phyloP scores from a whole-genome alignment of 2,329 filamentous ascomycete genomes.

The Fusarium fujikuroi region DNA sequence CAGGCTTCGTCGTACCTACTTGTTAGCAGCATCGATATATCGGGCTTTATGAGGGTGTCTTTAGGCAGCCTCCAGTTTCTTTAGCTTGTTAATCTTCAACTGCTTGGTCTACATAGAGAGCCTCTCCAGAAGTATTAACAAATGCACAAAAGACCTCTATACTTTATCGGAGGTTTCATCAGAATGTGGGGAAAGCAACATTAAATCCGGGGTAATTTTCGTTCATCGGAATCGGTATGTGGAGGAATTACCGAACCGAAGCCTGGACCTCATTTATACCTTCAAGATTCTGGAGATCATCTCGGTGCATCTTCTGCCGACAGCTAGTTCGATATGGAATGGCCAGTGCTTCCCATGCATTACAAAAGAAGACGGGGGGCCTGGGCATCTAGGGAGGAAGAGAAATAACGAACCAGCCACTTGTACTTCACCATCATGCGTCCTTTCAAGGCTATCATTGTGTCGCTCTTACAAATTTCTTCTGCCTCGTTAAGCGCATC shows the following conservation, averaged over 20 bases:
- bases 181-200: background rate
- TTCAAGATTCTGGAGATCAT: background rate
- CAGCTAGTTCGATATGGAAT: background rate
- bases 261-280: background rate
- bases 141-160: background rate
- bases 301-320: background rate
- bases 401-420: background rate
- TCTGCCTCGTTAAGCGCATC: background rate
- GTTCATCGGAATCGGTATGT: constrained; percentile 4
- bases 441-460: background rate
- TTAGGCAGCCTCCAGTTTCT: background rate
- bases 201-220: background rate
- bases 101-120: background rate
- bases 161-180: background rate
- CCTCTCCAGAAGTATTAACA: background rate
- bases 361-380: background rate
- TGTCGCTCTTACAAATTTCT: background rate
- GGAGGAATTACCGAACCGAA: background rate
- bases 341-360: background rate
- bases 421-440: background rate
- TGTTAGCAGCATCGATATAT: background rate
- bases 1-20: no score
- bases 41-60: background rate
- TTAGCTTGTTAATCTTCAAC: background rate
- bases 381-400: background rate